Evolutionary conservation across 768 basidiomycete genomes (phyloP).

Genomic region (Boletus patriciae): DNA sequence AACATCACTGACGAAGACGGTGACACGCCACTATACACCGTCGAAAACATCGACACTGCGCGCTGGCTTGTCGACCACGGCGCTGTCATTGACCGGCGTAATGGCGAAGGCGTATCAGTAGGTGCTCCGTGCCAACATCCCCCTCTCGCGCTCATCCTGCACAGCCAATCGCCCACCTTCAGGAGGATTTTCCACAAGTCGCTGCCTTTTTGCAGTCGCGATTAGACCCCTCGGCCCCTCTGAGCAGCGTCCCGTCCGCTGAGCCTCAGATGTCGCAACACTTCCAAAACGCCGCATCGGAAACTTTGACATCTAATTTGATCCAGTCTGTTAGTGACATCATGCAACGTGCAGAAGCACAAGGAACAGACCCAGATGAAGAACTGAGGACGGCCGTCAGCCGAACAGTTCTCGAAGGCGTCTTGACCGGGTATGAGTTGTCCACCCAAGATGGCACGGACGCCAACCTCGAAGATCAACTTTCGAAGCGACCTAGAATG

Average conservation of each 20-base stretch:
- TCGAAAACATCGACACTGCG: constrained; percentile 79
- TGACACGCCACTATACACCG: constrained; percentile 90
- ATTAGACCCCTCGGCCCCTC: constrained; percentile 17
- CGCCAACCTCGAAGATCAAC: constrained; percentile 9
- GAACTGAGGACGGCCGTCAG: constrained; percentile 61
- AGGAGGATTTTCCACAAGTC: constrained; percentile 69
- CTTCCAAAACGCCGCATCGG: constrained; percentile 66
- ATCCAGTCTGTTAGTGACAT: constrained; percentile 67
- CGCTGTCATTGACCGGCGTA: constrained; percentile 59
- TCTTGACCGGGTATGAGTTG: constrained; percentile 61
- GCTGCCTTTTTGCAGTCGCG: constrained; percentile 57
- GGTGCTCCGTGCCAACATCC: constrained; percentile 30
- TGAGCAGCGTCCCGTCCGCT: constrained; percentile 3
- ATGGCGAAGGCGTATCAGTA: constrained; percentile 76
- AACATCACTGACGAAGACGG: constrained; percentile 85
- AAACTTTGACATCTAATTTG: constrained; percentile 64
- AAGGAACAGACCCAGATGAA: constrained; percentile 67
- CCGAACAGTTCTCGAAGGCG: constrained; percentile 64
- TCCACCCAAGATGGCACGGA: constrained; percentile 24
- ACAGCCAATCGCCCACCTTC: constrained; percentile 65
- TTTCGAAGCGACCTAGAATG: constrained; percentile 27
- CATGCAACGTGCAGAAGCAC: constrained; percentile 54
- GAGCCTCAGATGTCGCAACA: constrained; percentile 55
- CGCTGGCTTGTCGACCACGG: constrained; percentile 77
- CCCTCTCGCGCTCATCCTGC: constrained; percentile 8